A percentile compares a stretch with the other conserved stretches of the same genome.
phyloP scores from a whole-genome alignment of 2,329 filamentous ascomycete species.

The Bipolaris gigantea region DNA sequence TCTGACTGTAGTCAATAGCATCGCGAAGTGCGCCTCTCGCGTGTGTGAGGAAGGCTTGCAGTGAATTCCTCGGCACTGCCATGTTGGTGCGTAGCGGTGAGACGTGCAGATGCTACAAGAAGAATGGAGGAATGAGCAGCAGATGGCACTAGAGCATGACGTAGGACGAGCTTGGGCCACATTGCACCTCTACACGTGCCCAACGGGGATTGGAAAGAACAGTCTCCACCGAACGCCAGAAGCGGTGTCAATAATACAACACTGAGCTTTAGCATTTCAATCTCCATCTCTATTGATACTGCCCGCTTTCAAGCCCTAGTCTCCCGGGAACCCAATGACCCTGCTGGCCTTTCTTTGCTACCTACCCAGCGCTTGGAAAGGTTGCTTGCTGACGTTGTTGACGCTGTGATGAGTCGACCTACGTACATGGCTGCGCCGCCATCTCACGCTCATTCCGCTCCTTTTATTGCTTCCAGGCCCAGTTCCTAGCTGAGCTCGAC shows the following conservation, averaged over 20 bases:
- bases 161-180: conserved; percentile 18
- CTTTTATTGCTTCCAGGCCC: background rate
- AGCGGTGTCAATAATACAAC: background rate
- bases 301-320: background rate
- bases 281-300: too few relatives aligned
- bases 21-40: conserved; percentile 49
- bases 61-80: conserved; percentile 50
- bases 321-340: background rate
- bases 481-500: conserved; percentile 49
- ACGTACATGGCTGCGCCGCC: background rate
- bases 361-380: conserved; percentile 12
- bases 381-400: background rate
- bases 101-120: background rate
- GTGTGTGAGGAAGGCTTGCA: conserved; percentile 51
- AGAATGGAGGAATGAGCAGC: conserved; percentile 2
- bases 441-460: background rate
- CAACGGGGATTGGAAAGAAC: conserved; percentile 3
- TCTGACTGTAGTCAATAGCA: conserved; percentile 45
- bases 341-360: background rate
- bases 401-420: too few relatives aligned
- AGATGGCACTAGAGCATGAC: conserved; percentile 15
- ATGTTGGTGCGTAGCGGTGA: conserved; percentile 33
- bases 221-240: background rate
- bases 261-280: background rate
- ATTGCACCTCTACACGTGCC: conserved; percentile 7